Evolutionary conservation across 768 basidiomycete genomes (phyloP).

Genomic region (Goffeauzyma gilvescens): DNA sequence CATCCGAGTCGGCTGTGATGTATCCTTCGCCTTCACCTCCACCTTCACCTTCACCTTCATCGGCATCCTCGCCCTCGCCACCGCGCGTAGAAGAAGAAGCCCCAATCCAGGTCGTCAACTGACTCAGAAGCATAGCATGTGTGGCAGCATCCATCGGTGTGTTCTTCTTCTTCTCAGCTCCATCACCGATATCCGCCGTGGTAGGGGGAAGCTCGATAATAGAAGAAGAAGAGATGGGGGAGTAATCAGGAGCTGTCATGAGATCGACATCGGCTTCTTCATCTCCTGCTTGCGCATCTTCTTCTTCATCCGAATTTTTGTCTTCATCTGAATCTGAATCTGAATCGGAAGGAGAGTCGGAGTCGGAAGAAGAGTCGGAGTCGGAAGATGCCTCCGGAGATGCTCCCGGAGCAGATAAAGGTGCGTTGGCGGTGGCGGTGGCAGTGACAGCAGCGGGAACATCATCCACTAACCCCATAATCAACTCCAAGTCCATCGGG

Average conservation of each 20-base stretch:
- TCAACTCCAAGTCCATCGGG: constrained; percentile 26
- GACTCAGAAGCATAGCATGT: constrained; percentile 8
- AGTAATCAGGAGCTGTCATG: constrained; percentile 3
- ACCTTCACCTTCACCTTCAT: not conserved
- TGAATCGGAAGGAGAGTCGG: constrained; percentile 15
- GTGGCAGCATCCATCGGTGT: constrained; percentile 4
- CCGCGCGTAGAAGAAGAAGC: not conserved
- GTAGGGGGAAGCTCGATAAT: constrained; percentile 12
- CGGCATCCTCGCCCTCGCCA: not conserved
- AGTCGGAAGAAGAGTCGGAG: constrained; percentile 7
- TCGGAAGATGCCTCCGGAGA: not conserved
- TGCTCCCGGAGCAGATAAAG: not conserved
- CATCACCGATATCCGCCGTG: not conserved
- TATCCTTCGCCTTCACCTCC: constrained; percentile 6
- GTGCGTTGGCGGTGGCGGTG: not conserved
- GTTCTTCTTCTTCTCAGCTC: no score
- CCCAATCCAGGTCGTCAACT: constrained; percentile 9
- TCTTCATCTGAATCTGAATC: constrained; percentile 5
- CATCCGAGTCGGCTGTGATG: constrained; percentile 11
- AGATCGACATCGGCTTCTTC: not conserved
- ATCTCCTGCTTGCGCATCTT: constrained; percentile 9
- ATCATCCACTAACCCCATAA: constrained; percentile 26
- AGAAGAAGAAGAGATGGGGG: constrained; percentile 8
- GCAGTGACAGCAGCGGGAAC: not conserved
- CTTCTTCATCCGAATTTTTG: constrained; percentile 3